Evolutionary conservation across 495 filamentous ascomycete genomes (phyloP).

Genomic region (Amphirosellinia nigrospora): DNA sequence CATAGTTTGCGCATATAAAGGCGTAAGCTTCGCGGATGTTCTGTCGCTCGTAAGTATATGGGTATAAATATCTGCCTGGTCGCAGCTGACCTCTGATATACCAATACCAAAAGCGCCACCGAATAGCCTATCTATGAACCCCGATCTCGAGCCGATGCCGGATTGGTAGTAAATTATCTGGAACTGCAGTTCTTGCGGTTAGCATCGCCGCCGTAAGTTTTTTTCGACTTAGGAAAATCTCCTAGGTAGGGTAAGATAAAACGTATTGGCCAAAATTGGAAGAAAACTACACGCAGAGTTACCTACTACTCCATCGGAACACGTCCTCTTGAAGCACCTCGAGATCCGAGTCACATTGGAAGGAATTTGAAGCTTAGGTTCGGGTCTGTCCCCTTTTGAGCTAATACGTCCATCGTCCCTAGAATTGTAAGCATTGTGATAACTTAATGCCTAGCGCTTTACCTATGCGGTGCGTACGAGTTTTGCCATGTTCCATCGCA

Average conservation of each 20-base stretch:
- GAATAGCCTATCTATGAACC: constrained; percentile 49
- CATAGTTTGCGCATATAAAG: constrained; percentile 71
- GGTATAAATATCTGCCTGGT: constrained; percentile 10
- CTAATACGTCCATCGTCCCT: constrained; percentile 48
- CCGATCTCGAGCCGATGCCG: constrained; percentile 56
- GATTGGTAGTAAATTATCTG: constrained; percentile 59
- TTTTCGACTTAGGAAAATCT: too few relatives aligned
- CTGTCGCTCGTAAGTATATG: constrained; percentile 36
- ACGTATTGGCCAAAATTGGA: background rate
- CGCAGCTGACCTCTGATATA: constrained; percentile 49
- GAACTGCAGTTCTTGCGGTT: constrained; percentile 13
- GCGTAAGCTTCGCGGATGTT: constrained; percentile 71
- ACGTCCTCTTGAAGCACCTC: constrained; percentile 45
- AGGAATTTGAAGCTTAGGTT: constrained; percentile 45
- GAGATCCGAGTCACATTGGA: constrained; percentile 60
- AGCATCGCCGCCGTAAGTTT: background rate
- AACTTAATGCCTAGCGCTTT: background rate
- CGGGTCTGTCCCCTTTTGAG: constrained; percentile 34
- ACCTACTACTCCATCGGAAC: constrained; percentile 40
- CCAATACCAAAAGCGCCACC: constrained; percentile 59
- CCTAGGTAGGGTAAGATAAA: too few relatives aligned
- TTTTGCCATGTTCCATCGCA: constrained; percentile 59
- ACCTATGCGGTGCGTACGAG: constrained; percentile 16
- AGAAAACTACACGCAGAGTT: background rate
- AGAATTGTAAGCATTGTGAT: constrained; percentile 3